Conservation (phyloP, 208 protist genomes). For the Sergeia podlipaevii region DNA sequence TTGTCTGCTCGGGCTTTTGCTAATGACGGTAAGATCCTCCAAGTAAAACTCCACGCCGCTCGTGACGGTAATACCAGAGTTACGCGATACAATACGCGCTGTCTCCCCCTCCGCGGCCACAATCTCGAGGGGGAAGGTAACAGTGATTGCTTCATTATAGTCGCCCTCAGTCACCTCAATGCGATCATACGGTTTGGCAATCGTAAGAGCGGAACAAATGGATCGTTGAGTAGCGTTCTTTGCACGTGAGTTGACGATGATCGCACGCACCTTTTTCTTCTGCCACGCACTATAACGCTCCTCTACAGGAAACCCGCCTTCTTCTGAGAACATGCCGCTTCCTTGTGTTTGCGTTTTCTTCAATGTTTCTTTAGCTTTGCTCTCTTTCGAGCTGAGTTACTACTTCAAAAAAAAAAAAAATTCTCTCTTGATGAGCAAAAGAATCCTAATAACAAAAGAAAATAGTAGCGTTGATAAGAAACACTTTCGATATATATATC, state of each 20-base stretch:
- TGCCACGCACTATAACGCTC: slow-evolving; percentile 82
- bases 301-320: slow-evolving; percentile 46
- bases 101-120: slow-evolving; percentile 86
- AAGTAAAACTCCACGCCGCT: slow-evolving; percentile 64
- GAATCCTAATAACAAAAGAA: no score
- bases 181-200: slow-evolving; percentile 82
- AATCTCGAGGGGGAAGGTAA: slow-evolving; percentile 74
- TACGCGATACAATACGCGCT: slow-evolving; percentile 54
- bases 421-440: no score
- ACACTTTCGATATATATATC: no score
- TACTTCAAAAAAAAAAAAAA: slow-evolving; percentile 1
- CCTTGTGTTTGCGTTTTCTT: not conserved
- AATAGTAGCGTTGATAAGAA: no score
- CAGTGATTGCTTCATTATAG: slow-evolving; percentile 66
- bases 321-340: slow-evolving; percentile 15
- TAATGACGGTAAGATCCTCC: slow-evolving; percentile 54
- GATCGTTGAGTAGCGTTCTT: slow-evolving; percentile 43
- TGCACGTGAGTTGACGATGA: slow-evolving; percentile 72
- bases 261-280: slow-evolving; percentile 83
- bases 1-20: slow-evolving; percentile 39
- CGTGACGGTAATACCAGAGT: slow-evolving; percentile 63
- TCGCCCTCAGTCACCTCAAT: slow-evolving; percentile 83
- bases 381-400: not conserved
- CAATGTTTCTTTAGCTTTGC: not conserved
- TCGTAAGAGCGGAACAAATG: slow-evolving; percentile 52